Conservation (phyloP, 345 rosid species). For the Ailanthus altissimus region DNA sequence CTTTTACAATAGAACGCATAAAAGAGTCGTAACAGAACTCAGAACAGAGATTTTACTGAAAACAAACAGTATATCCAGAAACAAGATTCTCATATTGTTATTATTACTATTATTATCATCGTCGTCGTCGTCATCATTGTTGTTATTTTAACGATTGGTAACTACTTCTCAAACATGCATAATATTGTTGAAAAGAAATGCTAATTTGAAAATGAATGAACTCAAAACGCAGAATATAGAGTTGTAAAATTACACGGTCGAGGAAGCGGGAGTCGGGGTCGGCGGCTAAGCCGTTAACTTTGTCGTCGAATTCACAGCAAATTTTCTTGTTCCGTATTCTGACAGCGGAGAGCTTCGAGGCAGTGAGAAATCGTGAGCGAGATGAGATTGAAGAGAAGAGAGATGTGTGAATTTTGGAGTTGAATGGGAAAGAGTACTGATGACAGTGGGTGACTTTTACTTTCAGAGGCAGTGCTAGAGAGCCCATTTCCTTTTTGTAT, state of each 20-base stretch:
- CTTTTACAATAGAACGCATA: neutral
- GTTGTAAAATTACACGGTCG: slow-evolving; percentile 55
- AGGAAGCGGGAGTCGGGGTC: slow-evolving; percentile 74
- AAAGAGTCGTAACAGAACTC: neutral
- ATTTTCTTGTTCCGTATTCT: slow-evolving; percentile 35
- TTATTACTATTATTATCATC: no score
- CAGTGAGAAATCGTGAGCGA: slow-evolving; percentile 27
- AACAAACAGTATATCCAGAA: neutral
- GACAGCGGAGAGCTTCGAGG: slow-evolving; percentile 29
- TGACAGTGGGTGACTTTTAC: no score
- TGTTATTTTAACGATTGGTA: no score
- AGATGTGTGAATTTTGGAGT: slow-evolving; percentile 24
- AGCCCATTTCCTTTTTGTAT: no score
- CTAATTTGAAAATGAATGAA: no score
- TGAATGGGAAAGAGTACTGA: no score
- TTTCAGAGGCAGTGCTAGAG: neutral
- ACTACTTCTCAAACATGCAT: no score
- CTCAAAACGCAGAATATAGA: no score
- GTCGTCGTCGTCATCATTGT: no score
- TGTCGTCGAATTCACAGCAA: slow-evolving; percentile 55
- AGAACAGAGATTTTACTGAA: neutral
- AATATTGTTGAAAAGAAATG: no score
- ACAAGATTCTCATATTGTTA: no score
- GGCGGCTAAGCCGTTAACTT: slow-evolving; percentile 54
- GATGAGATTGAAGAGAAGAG: slow-evolving; percentile 23